phyloP scores from a whole-genome alignment of 495 filamentous ascomycete species.

The Darksidea phi region DNA sequence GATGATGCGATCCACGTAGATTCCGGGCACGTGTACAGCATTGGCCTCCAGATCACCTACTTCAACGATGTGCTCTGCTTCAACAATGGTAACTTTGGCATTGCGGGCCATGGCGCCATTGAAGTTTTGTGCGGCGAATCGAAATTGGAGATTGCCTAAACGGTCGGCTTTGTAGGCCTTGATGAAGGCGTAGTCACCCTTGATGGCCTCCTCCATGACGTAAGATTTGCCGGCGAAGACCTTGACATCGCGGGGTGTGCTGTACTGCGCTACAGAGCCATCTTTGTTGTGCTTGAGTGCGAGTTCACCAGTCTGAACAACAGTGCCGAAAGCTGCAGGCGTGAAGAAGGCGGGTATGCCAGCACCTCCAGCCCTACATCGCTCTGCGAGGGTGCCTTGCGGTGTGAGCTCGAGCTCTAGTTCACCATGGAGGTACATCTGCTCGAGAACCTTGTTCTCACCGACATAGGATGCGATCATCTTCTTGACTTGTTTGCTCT shows the following conservation, averaged over 20 bases:
- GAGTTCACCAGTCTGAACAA: constrained; percentile 62
- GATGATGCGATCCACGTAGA: constrained; percentile 64
- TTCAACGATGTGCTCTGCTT: constrained; percentile 67
- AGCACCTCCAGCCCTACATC: constrained; percentile 61
- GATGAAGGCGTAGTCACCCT: constrained; percentile 63
- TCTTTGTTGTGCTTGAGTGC: constrained; percentile 54
- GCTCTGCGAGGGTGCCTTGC: constrained; percentile 64
- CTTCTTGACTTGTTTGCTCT: constrained; percentile 53
- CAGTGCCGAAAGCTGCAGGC: constrained; percentile 60
- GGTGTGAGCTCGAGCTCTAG: constrained; percentile 65
- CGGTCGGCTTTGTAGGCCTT: constrained; percentile 65
- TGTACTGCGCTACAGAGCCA: constrained; percentile 55
- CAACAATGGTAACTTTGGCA: constrained; percentile 61
- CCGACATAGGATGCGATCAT: constrained; percentile 63
- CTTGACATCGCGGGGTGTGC: constrained; percentile 56
- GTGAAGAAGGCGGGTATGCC: constrained; percentile 69
- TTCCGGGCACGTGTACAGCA: constrained; percentile 60
- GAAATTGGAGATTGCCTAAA: constrained; percentile 63
- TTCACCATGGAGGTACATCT: constrained; percentile 60
- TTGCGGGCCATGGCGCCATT: constrained; percentile 62
- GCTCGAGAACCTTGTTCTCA: constrained; percentile 64
- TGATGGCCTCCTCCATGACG: constrained; percentile 63
- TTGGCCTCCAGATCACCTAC: constrained; percentile 58
- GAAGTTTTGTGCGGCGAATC: constrained; percentile 50
- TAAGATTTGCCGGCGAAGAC: constrained; percentile 59